Evolutionary conservation across 306 rosid genomes (phyloP).

Genomic region (Cercis canadensis): DNA sequence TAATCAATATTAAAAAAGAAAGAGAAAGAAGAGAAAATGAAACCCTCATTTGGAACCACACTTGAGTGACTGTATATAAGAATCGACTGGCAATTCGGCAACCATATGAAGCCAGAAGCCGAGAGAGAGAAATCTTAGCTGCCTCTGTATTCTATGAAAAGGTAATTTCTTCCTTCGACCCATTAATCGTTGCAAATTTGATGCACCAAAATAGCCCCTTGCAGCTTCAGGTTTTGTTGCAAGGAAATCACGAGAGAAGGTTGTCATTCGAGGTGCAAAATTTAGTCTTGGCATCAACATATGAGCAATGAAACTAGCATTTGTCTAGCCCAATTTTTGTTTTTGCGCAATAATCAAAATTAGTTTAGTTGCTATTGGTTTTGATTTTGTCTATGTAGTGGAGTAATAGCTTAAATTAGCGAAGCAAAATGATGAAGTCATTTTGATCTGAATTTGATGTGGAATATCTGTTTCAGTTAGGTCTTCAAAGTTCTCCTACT

Average conservation of each 20-base stretch:
- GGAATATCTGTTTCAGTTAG: conserved; percentile 23
- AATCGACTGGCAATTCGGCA: not conserved
- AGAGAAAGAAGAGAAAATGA: not conserved
- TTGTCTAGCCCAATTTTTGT: conserved; percentile 1
- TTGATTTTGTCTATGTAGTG: not conserved
- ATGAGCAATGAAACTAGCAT: conserved; percentile 21
- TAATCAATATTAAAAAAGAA: no score
- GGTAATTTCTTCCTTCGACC: not conserved
- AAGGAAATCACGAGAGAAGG: conserved; percentile 58
- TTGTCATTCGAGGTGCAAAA: conserved; percentile 47
- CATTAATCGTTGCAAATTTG: not conserved
- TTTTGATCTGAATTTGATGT: conserved; percentile 45
- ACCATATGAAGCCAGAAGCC: no score
- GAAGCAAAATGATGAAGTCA: conserved; percentile 52
- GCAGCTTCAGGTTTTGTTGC: conserved; percentile 48
- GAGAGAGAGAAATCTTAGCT: not conserved
- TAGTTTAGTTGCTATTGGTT: not conserved
- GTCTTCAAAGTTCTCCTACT: conserved; percentile 65
- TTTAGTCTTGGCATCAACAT: conserved; percentile 39
- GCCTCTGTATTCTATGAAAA: not conserved
- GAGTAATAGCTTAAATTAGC: not conserved
- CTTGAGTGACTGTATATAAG: not conserved
- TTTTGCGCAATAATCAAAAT: conserved; percentile 40
- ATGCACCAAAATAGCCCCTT: conserved; percentile 59
- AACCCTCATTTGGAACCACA: conserved; percentile 1